These are phyloP conservation scores for Pezicula carpinea DNA, from an alignment of 2,329 filamentous ascomycete genomes.

Conservation along the genomic window DNA sequence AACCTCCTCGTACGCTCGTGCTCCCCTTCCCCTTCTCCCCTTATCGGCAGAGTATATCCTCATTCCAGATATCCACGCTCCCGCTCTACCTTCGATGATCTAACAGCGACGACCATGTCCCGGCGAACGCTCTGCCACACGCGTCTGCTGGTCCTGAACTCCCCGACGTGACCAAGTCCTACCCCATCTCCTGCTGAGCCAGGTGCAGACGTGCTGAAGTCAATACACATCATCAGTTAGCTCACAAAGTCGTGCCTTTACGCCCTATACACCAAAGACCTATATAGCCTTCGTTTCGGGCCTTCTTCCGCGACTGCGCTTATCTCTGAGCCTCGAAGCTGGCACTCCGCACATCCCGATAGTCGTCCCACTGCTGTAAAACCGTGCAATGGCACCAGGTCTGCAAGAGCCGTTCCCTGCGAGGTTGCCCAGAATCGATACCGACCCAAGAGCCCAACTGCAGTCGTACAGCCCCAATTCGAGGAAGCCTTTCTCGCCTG, in stretches of 20 bases:
- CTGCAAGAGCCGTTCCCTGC: not conserved
- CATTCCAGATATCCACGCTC: not conserved
- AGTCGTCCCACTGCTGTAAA: not conserved
- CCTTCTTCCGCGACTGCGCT: not conserved
- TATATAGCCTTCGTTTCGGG: not conserved
- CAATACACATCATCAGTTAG: not conserved
- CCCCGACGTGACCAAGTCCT: not conserved
- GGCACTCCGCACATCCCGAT: too few species aligned
- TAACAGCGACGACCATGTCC: constrained; percentile 1
- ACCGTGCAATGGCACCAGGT: not conserved
- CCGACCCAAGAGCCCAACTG: not conserved
- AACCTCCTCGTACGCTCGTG: constrained; percentile 16
- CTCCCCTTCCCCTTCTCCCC: not conserved
- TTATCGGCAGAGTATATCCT: too few species aligned
- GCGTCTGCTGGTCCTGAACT: not conserved
- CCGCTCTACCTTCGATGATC: not conserved
- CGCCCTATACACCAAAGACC: too few species aligned
- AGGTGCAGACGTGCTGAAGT: constrained; percentile 10
- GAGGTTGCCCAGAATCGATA: not conserved
- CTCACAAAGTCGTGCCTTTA: too few species aligned
- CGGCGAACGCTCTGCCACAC: not conserved
- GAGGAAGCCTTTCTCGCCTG: constrained; percentile 28
- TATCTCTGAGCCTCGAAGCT: too few species aligned
- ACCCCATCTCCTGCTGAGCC: constrained; percentile 33
- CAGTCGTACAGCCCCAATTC: not conserved